A percentile compares a stretch with the other conserved stretches of the same genome.
phyloP scores from a whole-genome alignment of 495 filamentous ascomycete genomes.

The Penicillium cataractarum region DNA sequence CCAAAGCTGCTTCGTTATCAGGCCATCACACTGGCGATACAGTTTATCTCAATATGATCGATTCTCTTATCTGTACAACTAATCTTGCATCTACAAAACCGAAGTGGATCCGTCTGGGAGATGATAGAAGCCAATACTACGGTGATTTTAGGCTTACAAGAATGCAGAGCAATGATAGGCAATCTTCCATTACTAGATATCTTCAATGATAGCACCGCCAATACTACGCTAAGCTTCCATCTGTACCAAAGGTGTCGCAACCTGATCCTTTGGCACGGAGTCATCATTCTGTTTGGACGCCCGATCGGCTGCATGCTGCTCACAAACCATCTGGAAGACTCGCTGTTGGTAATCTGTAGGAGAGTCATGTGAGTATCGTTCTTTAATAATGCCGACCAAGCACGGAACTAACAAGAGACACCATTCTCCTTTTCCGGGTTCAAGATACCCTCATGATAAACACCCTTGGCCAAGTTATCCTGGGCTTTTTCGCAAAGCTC shows the following conservation, averaged over 20 bases:
- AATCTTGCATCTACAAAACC: background rate
- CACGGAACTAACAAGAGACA: constrained; percentile 51
- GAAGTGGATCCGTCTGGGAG: background rate
- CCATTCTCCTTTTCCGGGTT: constrained; percentile 63
- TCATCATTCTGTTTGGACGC: constrained; percentile 12
- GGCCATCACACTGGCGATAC: background rate
- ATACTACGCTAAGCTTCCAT: constrained; percentile 31
- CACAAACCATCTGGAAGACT: constrained; percentile 56
- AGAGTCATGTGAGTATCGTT: background rate
- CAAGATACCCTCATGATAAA: constrained; percentile 62
- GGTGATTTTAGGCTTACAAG: background rate
- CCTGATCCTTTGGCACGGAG: constrained; percentile 16
- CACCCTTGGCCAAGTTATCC: constrained; percentile 55
- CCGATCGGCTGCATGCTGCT: constrained; percentile 49
- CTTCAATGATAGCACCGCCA: background rate
- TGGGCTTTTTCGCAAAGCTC: constrained; percentile 64
- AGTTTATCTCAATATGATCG: background rate
- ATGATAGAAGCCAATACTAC: background rate
- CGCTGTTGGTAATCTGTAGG: constrained; percentile 56
- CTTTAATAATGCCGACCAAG: background rate
- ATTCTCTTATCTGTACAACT: background rate
- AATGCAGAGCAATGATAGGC: background rate
- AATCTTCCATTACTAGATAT: background rate
- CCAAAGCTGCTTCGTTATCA: background rate
- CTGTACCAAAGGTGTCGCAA: constrained; percentile 19